Evolutionary conservation across 768 basidiomycete genomes (phyloP), one percentile per base, ranked within the genome.

Genomic region (Dendrothele bispora): DNA sequence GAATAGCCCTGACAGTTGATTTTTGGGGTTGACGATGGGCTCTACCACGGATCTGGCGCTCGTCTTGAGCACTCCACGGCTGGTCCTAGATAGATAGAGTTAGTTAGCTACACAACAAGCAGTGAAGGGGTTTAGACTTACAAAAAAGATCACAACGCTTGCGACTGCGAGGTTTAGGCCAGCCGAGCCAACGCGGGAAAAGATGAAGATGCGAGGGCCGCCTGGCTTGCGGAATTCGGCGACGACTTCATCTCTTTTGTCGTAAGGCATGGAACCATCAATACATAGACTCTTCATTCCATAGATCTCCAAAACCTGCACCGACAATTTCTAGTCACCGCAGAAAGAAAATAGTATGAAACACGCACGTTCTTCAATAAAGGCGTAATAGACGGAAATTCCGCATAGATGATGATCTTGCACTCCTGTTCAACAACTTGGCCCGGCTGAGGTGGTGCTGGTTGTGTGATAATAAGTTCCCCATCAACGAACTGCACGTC

Each of bases 151-250:
- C 2, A 64, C 50, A 11, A 46, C 30, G 20, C 40, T 35, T 0
- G 61, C 54, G 2, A 58, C 46, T 2, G 61, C 40, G 0, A 63
- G 44, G 32, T 63, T 65, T 0, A 63, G 55, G 12, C 61, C 57
- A 0, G 53, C 55, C 1, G 55, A 36, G 2, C 61, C 61, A 2
- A 65, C 57, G 5, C 53, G 48, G 0, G 61, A 65, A 39, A 65
- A 51, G 5, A 65, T 49, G 0, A 62, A 43, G 1, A 61, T 52
- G 7, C 55, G 26, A 7, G 26, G 32, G 18, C 39, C 7, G 1
- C 40, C 37, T 14, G 49, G 24, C 7, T 47, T 34, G 8, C 55
- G 44, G 37, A 63, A 55, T 0, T 26, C 17, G n/a, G 49, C 48
- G 3, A 63, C 44, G 0, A 48, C n/a, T 25, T 55, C 46, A 24